Evolutionary conservation across 1,284 basidiomycete genomes (phyloP).

Genomic region (Cystobasidium sp.): DNA sequence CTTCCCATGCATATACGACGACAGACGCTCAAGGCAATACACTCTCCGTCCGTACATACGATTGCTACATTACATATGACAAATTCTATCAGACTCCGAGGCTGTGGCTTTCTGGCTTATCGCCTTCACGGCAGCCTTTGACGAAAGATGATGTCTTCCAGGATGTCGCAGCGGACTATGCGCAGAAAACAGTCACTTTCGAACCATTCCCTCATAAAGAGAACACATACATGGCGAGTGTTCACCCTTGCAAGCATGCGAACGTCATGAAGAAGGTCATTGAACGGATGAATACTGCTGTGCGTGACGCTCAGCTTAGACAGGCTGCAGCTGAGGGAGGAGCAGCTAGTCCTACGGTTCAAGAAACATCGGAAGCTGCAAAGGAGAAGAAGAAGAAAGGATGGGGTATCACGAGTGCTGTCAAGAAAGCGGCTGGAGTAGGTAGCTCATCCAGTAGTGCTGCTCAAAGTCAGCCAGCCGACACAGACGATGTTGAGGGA

Average conservation of each 20-base stretch:
- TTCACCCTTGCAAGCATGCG: conserved; percentile 98
- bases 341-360: background rate
- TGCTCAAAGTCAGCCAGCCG: conserved; percentile 50
- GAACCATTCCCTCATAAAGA: conserved; percentile 91
- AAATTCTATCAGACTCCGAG: conserved; percentile 68
- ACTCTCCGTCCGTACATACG: conserved; percentile 94
- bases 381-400: conserved; percentile 73
- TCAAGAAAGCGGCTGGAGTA: conserved; percentile 71
- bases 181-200: conserved; percentile 98
- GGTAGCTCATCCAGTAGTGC: conserved; percentile 47
- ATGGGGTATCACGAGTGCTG: conserved; percentile 69
- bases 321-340: conserved; percentile 51
- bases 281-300: conserved; percentile 84
- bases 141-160: conserved; percentile 92
- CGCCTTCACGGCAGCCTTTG: conserved; percentile 9
- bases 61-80: conserved; percentile 99
- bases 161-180: conserved; percentile 95
- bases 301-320: conserved; percentile 60
- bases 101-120: conserved; percentile 52
- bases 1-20: conserved; percentile 45
- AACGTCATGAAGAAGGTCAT: conserved; percentile 99
- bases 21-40: conserved; percentile 60
- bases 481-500: conserved; percentile 69
- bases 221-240: conserved; percentile 74
- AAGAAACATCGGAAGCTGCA: conserved; percentile 45